Evolutionary conservation across 1,284 basidiomycete species (phyloP).

Genomic region (Naganishia cerealis): DNA sequence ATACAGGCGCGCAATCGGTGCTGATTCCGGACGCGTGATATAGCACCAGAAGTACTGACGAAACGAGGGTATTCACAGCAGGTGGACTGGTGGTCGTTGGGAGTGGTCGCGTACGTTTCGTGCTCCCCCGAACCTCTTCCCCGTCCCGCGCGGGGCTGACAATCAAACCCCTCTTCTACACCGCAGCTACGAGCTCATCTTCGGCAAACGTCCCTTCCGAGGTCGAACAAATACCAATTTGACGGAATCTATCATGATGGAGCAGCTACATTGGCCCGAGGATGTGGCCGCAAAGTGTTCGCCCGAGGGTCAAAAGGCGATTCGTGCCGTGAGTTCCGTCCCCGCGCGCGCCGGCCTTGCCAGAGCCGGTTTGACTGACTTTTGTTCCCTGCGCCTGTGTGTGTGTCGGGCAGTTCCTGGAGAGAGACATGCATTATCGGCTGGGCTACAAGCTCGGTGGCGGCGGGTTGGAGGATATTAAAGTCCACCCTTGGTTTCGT

Average conservation of each 20-base stretch:
- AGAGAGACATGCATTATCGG: conserved; percentile 77
- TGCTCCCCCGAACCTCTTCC: neutral
- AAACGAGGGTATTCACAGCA: conserved; percentile 73
- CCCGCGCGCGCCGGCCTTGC: neutral
- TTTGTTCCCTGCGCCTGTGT: neutral
- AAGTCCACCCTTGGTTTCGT: conserved; percentile 81
- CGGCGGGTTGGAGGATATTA: conserved; percentile 75
- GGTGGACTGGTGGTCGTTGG: conserved; percentile 96
- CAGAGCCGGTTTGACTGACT: too few relatives aligned
- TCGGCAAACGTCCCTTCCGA: conserved; percentile 85
- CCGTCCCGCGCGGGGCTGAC: neutral
- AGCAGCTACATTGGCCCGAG: conserved; percentile 53
- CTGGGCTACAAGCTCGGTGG: conserved; percentile 77
- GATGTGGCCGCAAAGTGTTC: conserved; percentile 50
- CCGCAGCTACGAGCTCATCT: conserved; percentile 74
- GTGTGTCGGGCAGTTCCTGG: conserved; percentile 64
- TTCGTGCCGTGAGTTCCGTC: conserved; percentile 45
- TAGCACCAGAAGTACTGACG: conserved; percentile 80
- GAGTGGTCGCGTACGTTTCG: conserved; percentile 66
- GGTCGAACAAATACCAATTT: conserved; percentile 86
- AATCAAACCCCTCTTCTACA: neutral
- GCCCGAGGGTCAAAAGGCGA: conserved; percentile 51
- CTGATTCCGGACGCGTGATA: conserved; percentile 3
- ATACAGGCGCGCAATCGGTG: neutral
- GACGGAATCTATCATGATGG: conserved; percentile 76